A percentile compares a stretch with the other conserved stretches of the same genome.
Conservation (phyloP, 768 basidiomycete genomes). For the Podaxis pistillaris region DNA sequence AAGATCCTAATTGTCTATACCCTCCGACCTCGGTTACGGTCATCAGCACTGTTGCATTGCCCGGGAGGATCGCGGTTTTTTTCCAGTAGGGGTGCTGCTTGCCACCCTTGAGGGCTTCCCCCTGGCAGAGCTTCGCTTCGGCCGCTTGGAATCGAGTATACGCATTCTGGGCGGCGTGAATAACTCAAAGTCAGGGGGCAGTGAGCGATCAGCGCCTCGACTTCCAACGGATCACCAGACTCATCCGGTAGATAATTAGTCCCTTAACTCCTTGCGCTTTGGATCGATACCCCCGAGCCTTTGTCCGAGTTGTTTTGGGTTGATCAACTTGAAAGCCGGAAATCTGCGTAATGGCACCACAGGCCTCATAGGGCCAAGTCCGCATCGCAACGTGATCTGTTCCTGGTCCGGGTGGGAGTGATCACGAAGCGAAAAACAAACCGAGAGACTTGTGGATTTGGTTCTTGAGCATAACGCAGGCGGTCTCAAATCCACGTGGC, state of each 20-base stretch:
- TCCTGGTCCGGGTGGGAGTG: neutral
- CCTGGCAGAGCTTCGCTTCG: neutral
- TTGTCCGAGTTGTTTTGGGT: neutral
- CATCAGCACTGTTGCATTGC: neutral
- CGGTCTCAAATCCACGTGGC: slow-evolving; percentile 8
- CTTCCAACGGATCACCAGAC: slow-evolving; percentile 3
- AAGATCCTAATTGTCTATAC: neutral
- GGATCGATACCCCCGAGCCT: neutral
- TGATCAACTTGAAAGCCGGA: neutral
- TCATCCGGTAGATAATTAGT: neutral
- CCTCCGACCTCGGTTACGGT: neutral
- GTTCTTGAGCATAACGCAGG: neutral
- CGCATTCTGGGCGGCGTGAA: neutral
- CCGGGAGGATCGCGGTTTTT: too few species aligned
- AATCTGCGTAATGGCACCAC: slow-evolving; percentile 5
- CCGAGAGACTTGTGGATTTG: neutral
- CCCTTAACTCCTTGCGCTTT: neutral
- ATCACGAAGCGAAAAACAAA: neutral
- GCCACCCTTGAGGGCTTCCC: neutral
- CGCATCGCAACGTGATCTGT: slow-evolving; percentile 8
- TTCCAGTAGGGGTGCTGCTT: neutral
- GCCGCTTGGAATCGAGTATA: neutral
- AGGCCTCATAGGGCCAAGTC: neutral
- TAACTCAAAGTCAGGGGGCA: neutral
- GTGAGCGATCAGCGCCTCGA: neutral